phyloP scores from a whole-genome alignment of 306 rosid species.

The Prunus mume region DNA sequence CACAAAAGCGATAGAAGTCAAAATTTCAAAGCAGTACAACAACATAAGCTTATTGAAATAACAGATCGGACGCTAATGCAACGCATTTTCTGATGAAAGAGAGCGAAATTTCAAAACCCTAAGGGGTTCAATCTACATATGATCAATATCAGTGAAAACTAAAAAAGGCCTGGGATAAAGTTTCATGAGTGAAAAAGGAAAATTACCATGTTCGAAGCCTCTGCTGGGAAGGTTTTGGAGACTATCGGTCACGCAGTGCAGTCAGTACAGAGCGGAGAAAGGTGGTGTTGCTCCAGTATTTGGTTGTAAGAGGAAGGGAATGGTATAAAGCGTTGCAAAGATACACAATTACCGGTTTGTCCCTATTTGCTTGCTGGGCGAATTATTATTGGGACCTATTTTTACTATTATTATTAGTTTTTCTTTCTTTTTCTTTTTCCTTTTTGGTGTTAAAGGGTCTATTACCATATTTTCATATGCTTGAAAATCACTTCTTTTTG shows the following conservation, averaged over 20 bases:
- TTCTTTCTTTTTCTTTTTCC: neutral
- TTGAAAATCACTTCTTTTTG: too few relatives aligned
- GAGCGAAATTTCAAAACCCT: neutral
- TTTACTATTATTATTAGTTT: too few relatives aligned
- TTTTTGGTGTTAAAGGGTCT: neutral
- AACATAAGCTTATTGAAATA: neutral
- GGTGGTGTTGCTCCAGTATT: neutral
- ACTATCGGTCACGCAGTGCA: neutral
- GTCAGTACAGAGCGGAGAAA: neutral
- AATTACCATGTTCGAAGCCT: slow-evolving; percentile 18
- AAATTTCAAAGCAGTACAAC: neutral
- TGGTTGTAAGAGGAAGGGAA: neutral
- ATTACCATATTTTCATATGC: too few relatives aligned
- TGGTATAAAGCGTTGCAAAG: neutral
- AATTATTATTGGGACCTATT: neutral
- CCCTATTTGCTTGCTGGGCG: neutral
- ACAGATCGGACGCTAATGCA: slow-evolving; percentile 8
- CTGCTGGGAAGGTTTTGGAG: slow-evolving; percentile 2
- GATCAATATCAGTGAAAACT: neutral
- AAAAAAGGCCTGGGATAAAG: neutral
- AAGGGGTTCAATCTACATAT: neutral
- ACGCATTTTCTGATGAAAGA: neutral
- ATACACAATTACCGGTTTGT: neutral
- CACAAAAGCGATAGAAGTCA: neutral
- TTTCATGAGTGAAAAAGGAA: neutral